These are phyloP conservation scores for Aurantiochytrium sp. DNA, from an alignment of 108 stramenopile genomes.

Conservation along the genomic window DNA sequence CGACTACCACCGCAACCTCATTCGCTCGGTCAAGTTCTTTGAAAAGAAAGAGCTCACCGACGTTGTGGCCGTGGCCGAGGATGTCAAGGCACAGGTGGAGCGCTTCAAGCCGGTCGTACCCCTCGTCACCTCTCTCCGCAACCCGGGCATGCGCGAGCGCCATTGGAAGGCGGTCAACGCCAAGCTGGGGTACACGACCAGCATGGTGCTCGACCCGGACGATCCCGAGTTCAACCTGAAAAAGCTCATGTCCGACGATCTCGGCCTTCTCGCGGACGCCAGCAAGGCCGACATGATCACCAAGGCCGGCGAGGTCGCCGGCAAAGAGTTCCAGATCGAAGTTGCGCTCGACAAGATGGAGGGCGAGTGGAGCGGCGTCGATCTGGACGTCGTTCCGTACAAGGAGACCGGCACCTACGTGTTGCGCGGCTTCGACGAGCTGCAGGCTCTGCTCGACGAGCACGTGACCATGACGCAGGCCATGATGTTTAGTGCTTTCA, in stretches of 20 bases:
- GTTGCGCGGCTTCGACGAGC: constrained; percentile 57
- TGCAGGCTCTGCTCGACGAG: constrained; percentile 60
- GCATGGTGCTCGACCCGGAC: constrained; percentile 37
- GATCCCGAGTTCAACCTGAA: constrained; percentile 52
- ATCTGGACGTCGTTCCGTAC: constrained; percentile 52
- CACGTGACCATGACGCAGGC: constrained; percentile 63
- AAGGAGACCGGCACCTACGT: constrained; percentile 61
- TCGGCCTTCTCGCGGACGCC: constrained; percentile 40
- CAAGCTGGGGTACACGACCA: constrained; percentile 12
- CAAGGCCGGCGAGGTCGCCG: constrained; percentile 60
- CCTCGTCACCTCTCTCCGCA: constrained; percentile 47
- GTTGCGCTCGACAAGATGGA: constrained; percentile 61
- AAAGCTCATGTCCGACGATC: constrained; percentile 41
- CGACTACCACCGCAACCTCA: constrained; percentile 44
- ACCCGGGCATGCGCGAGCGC: constrained; percentile 53
- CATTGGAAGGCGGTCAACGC: constrained; percentile 46
- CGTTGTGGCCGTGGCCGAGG: constrained; percentile 52
- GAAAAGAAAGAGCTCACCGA: constrained; percentile 39
- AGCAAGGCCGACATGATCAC: constrained; percentile 46
- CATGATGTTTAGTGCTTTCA: constrained; percentile 65
- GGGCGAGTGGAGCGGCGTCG: constrained; percentile 49
- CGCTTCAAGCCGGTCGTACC: constrained; percentile 53
- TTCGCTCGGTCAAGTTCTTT: constrained; percentile 51
- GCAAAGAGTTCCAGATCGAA: constrained; percentile 67
- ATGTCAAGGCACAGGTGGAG: constrained; percentile 49